Evolutionary conservation across 2,329 filamentous ascomycete species (phyloP), one percentile per base, ranked within the genome.

Genomic region (Myriosclerotinia curreyana): DNA sequence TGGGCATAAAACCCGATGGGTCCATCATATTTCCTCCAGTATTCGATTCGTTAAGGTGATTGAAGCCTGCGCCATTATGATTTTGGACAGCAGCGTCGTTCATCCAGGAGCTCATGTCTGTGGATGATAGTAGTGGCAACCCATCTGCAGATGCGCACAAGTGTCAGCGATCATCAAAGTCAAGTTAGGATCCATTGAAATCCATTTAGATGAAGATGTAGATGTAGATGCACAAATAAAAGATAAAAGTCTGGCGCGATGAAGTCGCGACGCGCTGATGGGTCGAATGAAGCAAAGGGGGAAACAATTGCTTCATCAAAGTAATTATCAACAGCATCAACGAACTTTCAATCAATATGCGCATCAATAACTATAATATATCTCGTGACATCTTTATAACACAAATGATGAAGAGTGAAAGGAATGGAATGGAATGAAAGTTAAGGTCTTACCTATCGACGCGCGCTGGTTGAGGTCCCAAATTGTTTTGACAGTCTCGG

Each of bases 51-150:
- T 65, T 56, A 78, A 87, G 82, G 74, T 86, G 84, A 71, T 83
- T 80, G 76, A 87, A 87, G 79, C 83, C 82, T 80, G 84, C 86
- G 81, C 84, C 84, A 86, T 87, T 86, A 78, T 87, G 85, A 77
- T 86, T 88, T 73, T 83, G 83, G 79, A 86, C 80, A 76, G 81
- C 75, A 78, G 85, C 80, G 77, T 89, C 86, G 78, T 87, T 88
- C 82, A 88, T 87, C 86, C 86, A 88, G 80, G 85, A 84, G 81
- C 83, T 88, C 86, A 88, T 88, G 80, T 83, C 83, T 79, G 77
- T 77, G 76, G 74, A 73, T 74, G 76, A 79, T 76, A 75, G 76
- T 59, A 65, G 66, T 68, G 64, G 70, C 71, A 68, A 72, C 72
- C 73, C 74, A 75, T 75, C 73, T 75, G 69, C 68, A 64, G 65